Conservation (phyloP, 306 rosid genomes). For the Trifolium fragiferum region DNA sequence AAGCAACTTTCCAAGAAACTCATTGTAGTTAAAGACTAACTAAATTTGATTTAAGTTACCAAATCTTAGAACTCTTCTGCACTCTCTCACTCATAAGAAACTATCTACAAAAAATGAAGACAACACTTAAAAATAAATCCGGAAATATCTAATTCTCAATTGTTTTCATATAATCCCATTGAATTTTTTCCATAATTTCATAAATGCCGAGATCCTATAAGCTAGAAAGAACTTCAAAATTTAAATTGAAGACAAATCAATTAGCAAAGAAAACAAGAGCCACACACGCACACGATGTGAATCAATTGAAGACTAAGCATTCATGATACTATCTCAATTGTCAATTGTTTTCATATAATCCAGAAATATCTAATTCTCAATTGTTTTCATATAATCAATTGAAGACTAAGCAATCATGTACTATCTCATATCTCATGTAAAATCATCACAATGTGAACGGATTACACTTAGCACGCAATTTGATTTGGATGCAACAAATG, state of each 20-base stretch:
- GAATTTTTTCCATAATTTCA: neutral
- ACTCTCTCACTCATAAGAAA: neutral
- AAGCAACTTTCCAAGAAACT: neutral
- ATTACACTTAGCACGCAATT: neutral
- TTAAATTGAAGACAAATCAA: too few relatives aligned
- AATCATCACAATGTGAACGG: neutral
- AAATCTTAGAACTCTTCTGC: neutral
- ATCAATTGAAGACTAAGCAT: too few relatives aligned
- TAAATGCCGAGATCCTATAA: neutral
- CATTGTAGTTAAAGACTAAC: too few relatives aligned
- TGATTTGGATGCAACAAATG: neutral
- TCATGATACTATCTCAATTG: too few relatives aligned
- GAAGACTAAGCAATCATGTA: neutral
- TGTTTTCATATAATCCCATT: too few relatives aligned
- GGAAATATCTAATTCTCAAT: too few relatives aligned
- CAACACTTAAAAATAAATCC: neutral
- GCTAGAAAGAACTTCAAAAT: neutral
- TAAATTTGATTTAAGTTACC: too few relatives aligned
- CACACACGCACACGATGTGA: too few relatives aligned
- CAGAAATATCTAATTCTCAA: too few relatives aligned
- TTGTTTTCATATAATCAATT: too few relatives aligned
- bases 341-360: too few relatives aligned
- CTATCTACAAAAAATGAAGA: neutral
- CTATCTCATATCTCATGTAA: neutral
- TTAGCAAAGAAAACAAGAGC: too few relatives aligned